These are phyloP conservation scores for Dactylis glomerata DNA, from an alignment of 176 grass and related monocot genomes.

Conservation along the genomic window DNA sequence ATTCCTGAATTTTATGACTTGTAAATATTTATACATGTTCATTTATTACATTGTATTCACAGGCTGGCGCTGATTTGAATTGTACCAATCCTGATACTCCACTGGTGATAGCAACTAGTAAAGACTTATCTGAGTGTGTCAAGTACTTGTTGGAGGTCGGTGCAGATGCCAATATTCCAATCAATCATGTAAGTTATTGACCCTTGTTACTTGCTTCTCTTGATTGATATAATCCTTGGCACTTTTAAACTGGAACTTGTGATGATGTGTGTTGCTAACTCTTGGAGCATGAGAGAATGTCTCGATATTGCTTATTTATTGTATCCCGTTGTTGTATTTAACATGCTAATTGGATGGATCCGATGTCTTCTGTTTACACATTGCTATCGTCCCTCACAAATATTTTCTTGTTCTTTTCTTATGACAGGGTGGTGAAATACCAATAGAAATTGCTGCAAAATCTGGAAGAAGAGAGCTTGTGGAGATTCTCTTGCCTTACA, in stretches of 20 bases:
- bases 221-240: background rate
- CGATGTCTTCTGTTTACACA: background rate
- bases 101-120: slow-evolving; percentile 30
- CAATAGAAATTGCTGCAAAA: slow-evolving; percentile 35
- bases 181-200: slow-evolving; percentile 17
- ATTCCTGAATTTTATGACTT: background rate
- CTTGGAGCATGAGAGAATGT: background rate
- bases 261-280: background rate
- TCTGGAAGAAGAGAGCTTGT: slow-evolving; percentile 32
- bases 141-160: slow-evolving; percentile 30
- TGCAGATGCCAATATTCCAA: slow-evolving; percentile 37
- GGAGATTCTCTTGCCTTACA: slow-evolving; percentile 36
- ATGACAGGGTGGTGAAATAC: background rate
- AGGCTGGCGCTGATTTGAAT: slow-evolving; percentile 49
- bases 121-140: slow-evolving; percentile 30
- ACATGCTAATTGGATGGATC: slow-evolving; percentile 3
- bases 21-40: background rate
- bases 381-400: too few relatives aligned
- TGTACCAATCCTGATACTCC: slow-evolving; percentile 28
- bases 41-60: background rate
- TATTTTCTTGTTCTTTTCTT: background rate
- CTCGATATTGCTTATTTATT: background rate
- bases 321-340: background rate
- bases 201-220: background rate
- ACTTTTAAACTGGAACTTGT: background rate